These are phyloP conservation scores for Fusarium keratoplasticum DNA, from an alignment of 2,329 filamentous ascomycete species.

Conservation along the genomic window DNA sequence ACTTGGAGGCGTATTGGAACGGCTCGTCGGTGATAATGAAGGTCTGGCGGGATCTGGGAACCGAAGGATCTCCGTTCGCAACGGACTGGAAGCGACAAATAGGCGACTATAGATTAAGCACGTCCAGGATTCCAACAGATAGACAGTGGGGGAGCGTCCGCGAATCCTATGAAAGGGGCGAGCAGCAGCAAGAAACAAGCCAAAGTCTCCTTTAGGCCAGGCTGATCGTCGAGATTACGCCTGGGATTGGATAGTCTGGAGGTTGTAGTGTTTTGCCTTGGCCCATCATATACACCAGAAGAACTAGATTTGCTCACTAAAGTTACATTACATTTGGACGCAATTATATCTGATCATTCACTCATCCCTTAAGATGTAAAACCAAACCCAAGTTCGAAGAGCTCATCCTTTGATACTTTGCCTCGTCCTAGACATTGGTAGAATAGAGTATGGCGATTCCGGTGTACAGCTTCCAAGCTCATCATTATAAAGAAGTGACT, in stretches of 20 bases:
- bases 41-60: slow-evolving; percentile 8
- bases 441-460: not conserved
- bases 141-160: not conserved
- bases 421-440: not conserved
- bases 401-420: not conserved
- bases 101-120: not conserved
- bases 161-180: not conserved
- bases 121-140: not conserved
- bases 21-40: not conserved
- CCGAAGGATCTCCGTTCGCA: not conserved
- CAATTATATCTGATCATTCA: not conserved
- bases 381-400: not conserved
- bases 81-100: not conserved
- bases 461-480: too few species aligned
- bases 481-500: not conserved
- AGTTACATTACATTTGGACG: not conserved
- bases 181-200: not conserved
- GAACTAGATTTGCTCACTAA: not conserved
- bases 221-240: not conserved
- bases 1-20: not conserved
- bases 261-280: not conserved
- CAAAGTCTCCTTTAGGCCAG: not conserved
- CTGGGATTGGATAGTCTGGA: not conserved
- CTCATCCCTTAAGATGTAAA: not conserved
- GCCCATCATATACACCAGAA: not conserved